Base-by-base conservation (phyloP, 306 rosid species). In the Acacia crassicarpa region DNA sequence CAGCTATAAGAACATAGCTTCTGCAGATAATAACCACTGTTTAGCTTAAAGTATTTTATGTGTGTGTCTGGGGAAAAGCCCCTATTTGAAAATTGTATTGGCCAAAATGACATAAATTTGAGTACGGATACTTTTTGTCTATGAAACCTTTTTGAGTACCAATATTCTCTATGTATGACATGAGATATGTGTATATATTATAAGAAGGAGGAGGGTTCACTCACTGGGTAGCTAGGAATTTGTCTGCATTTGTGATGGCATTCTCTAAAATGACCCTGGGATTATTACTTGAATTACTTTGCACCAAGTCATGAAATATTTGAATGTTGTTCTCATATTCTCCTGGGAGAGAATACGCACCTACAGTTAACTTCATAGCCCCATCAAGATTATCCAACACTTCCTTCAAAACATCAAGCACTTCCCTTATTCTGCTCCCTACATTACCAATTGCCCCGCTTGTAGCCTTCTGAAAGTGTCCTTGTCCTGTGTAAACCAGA, bases 21-120 rank as follows among this genome's bases (percentile, higher is more conserved):
- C 98, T 90, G 91, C 79, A 72, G 25, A 25, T 17, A 9, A 72
- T 20, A 76, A 33, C 22, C 43, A 48, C 4, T 51, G 43, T 65
- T 78, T 27, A 65, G 44, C 59, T 4, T 14, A 14, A 5, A 43
- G 13, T 43, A 12, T 43, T 43, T 43, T 43, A 43, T 1, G 8
- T 38, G 40, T 35, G 40, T 35, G 40, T 35, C 35, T 5, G 41
- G 8, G 8, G 41, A 38, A 38, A 38, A 38, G 41, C 8, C 41
- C 8, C 41, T 38, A 4, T 38, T 38, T 6, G 8, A 38, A 38
- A 38, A 38, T 6, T 38, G 1, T 38, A 6, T 38, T 38, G 41
- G 41, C 8, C 41, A 38, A 38, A 38, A 38, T 0, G 41, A 38
- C 8, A 6, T 6, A 38, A 38, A 38, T 38, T 38, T 8, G 8